phyloP scores from a whole-genome alignment of 2,329 filamentous ascomycete species.

The Aspergillus brasiliensis region DNA sequence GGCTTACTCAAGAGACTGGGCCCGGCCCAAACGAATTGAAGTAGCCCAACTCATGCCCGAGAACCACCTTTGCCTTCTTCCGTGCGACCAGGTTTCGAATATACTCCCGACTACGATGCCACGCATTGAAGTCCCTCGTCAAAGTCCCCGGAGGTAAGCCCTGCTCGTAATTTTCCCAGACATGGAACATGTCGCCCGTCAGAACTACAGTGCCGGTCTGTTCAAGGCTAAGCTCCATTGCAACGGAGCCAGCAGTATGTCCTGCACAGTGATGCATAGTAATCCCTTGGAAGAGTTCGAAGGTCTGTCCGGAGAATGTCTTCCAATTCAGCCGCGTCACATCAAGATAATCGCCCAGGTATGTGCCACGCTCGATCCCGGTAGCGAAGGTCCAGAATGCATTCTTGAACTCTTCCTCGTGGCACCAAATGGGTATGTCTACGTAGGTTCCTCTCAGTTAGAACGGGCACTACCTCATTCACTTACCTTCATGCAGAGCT shows the following conservation, averaged over 20 bases:
- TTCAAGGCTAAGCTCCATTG: constrained; percentile 41
- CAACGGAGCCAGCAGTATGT: constrained; percentile 39
- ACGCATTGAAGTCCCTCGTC: constrained; percentile 12
- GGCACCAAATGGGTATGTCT: constrained; percentile 50
- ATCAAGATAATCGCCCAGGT: constrained; percentile 40
- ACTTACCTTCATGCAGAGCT: too few relatives aligned
- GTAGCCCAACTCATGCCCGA: too few relatives aligned
- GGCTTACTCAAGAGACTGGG: too few relatives aligned
- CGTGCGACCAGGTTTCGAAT: too few relatives aligned
- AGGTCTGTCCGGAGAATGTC: constrained; percentile 42
- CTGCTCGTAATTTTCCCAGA: constrained; percentile 43
- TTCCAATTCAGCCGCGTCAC: constrained; percentile 46
- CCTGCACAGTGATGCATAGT: constrained; percentile 40
- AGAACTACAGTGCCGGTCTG: constrained; percentile 44
- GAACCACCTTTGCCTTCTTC: too few relatives aligned
- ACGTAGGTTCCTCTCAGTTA: too few relatives aligned
- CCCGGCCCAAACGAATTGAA: too few relatives aligned
- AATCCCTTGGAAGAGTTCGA: constrained; percentile 47
- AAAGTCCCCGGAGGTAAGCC: constrained; percentile 40
- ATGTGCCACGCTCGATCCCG: constrained; percentile 43
- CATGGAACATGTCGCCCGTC: constrained; percentile 45
- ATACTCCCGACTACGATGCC: background rate
- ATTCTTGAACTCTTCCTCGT: constrained; percentile 51
- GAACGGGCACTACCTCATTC: too few relatives aligned
- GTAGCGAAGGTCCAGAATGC: constrained; percentile 51